These are phyloP conservation scores for Desmodesmus armatus DNA, from an alignment of 139 green algal genomes.

Conservation along the genomic window DNA sequence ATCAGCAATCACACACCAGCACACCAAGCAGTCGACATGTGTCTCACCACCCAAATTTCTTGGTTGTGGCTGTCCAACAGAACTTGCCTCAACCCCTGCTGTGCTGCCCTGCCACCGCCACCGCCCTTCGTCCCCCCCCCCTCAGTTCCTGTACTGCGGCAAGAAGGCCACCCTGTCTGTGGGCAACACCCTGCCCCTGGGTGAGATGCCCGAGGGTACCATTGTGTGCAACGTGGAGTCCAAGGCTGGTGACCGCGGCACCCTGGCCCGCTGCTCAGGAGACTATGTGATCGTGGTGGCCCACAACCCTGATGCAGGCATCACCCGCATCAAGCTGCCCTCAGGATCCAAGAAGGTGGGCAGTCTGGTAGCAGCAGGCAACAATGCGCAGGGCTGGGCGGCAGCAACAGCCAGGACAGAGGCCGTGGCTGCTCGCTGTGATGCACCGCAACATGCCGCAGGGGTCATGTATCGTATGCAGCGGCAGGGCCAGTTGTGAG, in stretches of 20 bases:
- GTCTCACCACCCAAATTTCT: too few relatives aligned
- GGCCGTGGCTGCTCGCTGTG: too few relatives aligned
- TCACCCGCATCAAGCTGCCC: conserved; percentile 99
- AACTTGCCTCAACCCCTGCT: neutral
- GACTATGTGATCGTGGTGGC: conserved; percentile 98
- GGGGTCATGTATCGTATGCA: too few relatives aligned
- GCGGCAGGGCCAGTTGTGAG: neutral
- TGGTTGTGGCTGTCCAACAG: neutral
- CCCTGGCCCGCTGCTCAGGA: conserved; percentile 92
- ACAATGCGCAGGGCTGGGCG: too few relatives aligned
- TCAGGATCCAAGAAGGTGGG: conserved; percentile 98
- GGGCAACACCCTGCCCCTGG: conserved; percentile 98
- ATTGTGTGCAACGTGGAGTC: conserved; percentile 99
- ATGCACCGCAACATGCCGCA: too few relatives aligned
- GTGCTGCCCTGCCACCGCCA: neutral
- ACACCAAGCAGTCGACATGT: too few relatives aligned
- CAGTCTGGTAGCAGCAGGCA: too few relatives aligned
- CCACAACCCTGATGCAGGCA: conserved; percentile 97
- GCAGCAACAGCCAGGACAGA: too few relatives aligned
- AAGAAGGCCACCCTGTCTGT: conserved; percentile 96
- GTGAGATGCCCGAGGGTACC: conserved; percentile 98
- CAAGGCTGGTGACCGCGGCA: conserved; percentile 93
- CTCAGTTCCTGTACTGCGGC: conserved; percentile 96
- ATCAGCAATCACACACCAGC: too few relatives aligned
- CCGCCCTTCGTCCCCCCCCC: neutral